Base-by-base conservation (phyloP, 495 filamentous ascomycete species). In the Penicillium atrosanguineum region DNA sequence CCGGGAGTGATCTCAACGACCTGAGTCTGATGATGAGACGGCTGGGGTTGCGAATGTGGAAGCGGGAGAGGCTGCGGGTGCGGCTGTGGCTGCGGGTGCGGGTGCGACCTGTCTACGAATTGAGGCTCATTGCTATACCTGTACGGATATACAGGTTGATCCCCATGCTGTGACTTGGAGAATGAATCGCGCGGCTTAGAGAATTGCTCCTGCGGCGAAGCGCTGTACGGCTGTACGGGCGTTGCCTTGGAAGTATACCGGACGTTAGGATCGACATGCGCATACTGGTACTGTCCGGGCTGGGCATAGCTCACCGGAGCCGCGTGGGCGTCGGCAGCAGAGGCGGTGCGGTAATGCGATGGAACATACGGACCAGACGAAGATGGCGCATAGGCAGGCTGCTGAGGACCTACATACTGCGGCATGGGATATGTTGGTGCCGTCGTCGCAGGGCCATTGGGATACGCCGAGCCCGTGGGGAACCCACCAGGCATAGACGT, bases 1-100 rank as follows among this genome's bases (percentile, higher is more conserved):
- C 69, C 67, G 15, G 78, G 75, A 0, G 69, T 69, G 47, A 74
- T 70, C 48, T 75, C 74, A 23, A 76, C 66, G 46, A 70, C 74
- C 40, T 80, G 73, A 18, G 71, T 67, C 26, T 67, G 66, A 41
- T 51, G 62, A 41, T 53, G 31, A 7, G 45, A 23, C 19, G 53
- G 39, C 59, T 57, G 48, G 38, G 44, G 26, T 51, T 55, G 47
- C 48, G 57, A 31, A 48, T 52, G 40, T 21, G 46, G 42, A 20
- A 53, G 40, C 34, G 28, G 7, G n/a, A 5, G 23, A 23, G 63
- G 47, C 52, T 59, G 26, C 19, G 53, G 39, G 58, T 57, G 48
- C 40, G 44, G 31, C 49, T 55, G 47, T 45, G 56, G 23, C 44
- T 52, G 40, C 34, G 46, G 38, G 20, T 53, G 40, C 34, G 28